A percentile compares a stretch with the other conserved stretches of the same genome.
Evolutionary conservation across 352 stramenopile genomes (phyloP).

Genomic region (Elongisporangium senticosum): DNA sequence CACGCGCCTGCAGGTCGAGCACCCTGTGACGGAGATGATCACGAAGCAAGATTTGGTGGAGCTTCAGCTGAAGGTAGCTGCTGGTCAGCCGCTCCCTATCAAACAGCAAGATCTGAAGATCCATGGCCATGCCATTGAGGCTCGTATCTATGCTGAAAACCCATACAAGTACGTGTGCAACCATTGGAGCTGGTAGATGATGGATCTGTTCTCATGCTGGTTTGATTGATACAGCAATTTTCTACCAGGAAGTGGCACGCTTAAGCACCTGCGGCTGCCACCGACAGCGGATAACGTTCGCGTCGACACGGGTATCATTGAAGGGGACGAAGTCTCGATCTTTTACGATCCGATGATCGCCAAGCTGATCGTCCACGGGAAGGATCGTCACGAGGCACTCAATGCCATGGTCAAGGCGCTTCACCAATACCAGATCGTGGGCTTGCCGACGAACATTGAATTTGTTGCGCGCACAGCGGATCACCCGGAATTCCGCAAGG

Average conservation of each 20-base stretch:
- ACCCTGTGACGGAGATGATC: constrained; percentile 91
- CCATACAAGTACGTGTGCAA: constrained; percentile 71
- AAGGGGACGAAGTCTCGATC: constrained; percentile 89
- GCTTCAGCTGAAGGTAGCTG: constrained; percentile 92
- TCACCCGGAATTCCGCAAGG: constrained; percentile 86
- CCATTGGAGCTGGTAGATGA: constrained; percentile 1
- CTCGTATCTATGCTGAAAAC: constrained; percentile 93
- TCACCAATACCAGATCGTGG: constrained; percentile 90
- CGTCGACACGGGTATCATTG: constrained; percentile 86
- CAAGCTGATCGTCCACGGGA: constrained; percentile 91
- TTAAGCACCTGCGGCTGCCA: constrained; percentile 83
- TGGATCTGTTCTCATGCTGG: constrained; percentile 3
- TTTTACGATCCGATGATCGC: constrained; percentile 94
- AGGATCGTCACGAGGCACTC: constrained; percentile 79
- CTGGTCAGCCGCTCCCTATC: constrained; percentile 87
- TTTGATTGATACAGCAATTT: constrained; percentile 64
- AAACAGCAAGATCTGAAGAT: constrained; percentile 84
- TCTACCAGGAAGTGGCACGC: constrained; percentile 84
- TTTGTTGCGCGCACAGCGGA: constrained; percentile 89
- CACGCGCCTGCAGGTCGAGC: constrained; percentile 93
- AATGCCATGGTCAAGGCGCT: constrained; percentile 81
- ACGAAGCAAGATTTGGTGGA: constrained; percentile 89
- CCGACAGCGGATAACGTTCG: constrained; percentile 59
- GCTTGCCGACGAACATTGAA: constrained; percentile 92
- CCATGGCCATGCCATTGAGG: constrained; percentile 89